phyloP scores from a whole-genome alignment of 306 rosid genomes.

The Cucumis cinereus region DNA sequence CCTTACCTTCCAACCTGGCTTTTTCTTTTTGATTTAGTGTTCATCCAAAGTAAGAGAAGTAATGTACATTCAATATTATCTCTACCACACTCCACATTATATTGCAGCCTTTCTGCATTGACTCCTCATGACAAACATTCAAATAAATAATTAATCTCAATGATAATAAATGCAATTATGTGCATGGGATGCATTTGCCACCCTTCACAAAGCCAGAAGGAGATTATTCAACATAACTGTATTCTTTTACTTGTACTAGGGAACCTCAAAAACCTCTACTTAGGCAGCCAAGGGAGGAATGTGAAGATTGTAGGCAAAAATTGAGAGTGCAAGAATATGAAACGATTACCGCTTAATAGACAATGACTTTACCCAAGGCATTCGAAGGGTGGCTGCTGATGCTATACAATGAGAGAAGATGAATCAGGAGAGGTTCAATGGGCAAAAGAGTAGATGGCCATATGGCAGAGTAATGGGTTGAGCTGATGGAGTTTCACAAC shows the following conservation, averaged over 20 bases:
- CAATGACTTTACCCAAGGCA: background rate
- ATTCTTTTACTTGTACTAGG: background rate
- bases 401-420: slow-evolving; percentile 4
- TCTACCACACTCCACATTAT: background rate
- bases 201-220: background rate
- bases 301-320: background rate
- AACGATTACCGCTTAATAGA: background rate
- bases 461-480: background rate
- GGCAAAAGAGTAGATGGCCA: background rate
- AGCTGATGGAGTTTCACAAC: slow-evolving; percentile 8
- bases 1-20: slow-evolving; percentile 1
- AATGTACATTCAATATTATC: background rate
- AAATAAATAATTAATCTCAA: background rate
- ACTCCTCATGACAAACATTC: background rate
- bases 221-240: background rate
- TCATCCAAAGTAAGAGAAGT: background rate
- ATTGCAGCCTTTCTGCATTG: background rate
- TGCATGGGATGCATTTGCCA: background rate
- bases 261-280: background rate
- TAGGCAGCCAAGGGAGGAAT: background rate
- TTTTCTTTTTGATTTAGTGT: background rate
- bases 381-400: background rate
- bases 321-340: background rate
- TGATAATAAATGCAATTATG: background rate
- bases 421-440: background rate